phyloP scores from a whole-genome alignment of 306 rosid species.

The cucumber (Cucumis sativus) region DNA sequence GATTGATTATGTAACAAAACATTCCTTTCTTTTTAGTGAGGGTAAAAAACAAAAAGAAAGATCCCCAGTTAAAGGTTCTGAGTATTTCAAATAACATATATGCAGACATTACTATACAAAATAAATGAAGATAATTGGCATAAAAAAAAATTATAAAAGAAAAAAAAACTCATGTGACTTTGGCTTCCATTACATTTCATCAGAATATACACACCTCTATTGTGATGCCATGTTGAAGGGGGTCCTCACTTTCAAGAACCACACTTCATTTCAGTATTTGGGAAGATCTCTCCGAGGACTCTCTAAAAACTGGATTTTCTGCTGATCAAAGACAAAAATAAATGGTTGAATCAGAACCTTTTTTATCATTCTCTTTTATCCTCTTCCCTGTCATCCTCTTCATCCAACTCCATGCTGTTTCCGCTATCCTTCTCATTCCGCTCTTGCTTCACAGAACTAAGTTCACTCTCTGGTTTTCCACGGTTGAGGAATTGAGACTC shows the following conservation, averaged over 20 bases:
- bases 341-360: background rate
- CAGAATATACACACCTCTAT: background rate
- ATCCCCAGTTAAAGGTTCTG: background rate
- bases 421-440: slow-evolving; percentile 23
- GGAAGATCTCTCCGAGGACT: background rate
- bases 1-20: background rate
- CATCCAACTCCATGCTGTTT: slow-evolving; percentile 19
- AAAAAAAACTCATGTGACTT: background rate
- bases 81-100: background rate
- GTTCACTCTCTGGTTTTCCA: slow-evolving; percentile 54
- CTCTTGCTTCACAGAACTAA: slow-evolving; percentile 52
- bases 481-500: slow-evolving; percentile 57
- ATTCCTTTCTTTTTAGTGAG: background rate
- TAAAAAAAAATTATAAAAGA: background rate
- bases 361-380: slow-evolving; percentile 71
- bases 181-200: background rate
- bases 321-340: background rate
- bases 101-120: slow-evolving; percentile 4
- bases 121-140: background rate
- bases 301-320: background rate
- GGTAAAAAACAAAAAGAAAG: background rate
- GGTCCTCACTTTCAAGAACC: background rate
- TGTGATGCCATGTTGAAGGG: background rate
- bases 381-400: slow-evolving; percentile 58
- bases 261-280: background rate